phyloP scores from a whole-genome alignment of 2,329 filamentous ascomycete species.

The Hirsutella minnesotensis region DNA sequence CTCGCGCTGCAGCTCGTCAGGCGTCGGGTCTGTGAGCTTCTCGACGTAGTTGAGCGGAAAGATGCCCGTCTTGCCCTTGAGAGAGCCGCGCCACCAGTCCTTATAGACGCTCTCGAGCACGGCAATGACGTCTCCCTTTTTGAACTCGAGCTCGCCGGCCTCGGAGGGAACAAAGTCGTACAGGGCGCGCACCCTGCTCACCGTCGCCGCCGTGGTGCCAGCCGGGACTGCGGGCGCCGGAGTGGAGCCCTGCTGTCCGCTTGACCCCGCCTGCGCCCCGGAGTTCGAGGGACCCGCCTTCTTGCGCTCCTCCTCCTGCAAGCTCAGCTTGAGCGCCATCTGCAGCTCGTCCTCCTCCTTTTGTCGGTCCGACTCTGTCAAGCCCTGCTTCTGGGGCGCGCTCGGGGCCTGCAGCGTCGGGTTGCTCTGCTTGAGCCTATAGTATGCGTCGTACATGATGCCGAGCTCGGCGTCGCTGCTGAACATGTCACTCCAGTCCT shows the following conservation, averaged over 20 bases:
- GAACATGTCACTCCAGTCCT: constrained; percentile 94
- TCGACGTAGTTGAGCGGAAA: constrained; percentile 98
- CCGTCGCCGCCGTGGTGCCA: constrained; percentile 89
- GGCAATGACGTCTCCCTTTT: constrained; percentile 93
- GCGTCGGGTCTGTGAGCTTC: constrained; percentile 88
- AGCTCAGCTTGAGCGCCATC: constrained; percentile 84
- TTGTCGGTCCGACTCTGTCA: constrained; percentile 79
- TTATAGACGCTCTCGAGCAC: constrained; percentile 97
- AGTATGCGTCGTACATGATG: constrained; percentile 94
- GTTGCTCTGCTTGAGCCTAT: constrained; percentile 72
- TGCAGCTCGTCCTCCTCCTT: constrained; percentile 97
- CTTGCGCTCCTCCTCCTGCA: constrained; percentile 72
- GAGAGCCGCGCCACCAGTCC: constrained; percentile 97
- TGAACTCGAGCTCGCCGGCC: constrained; percentile 87
- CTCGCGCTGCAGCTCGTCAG: constrained; percentile 87
- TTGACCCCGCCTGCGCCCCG: constrained; percentile 20
- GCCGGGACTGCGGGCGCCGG: constrained; percentile 50
- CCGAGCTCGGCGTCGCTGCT: constrained; percentile 78
- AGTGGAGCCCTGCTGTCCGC: constrained; percentile 27
- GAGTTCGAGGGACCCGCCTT: constrained; percentile 28
- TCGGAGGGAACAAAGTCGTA: constrained; percentile 95
- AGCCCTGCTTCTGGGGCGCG: constrained; percentile 83
- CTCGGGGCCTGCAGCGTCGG: constrained; percentile 84
- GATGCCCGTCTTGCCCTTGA: constrained; percentile 91
- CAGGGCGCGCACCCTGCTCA: constrained; percentile 83